phyloP scores from a whole-genome alignment of 441 rosid genomes.

The Hura crepitans region DNA sequence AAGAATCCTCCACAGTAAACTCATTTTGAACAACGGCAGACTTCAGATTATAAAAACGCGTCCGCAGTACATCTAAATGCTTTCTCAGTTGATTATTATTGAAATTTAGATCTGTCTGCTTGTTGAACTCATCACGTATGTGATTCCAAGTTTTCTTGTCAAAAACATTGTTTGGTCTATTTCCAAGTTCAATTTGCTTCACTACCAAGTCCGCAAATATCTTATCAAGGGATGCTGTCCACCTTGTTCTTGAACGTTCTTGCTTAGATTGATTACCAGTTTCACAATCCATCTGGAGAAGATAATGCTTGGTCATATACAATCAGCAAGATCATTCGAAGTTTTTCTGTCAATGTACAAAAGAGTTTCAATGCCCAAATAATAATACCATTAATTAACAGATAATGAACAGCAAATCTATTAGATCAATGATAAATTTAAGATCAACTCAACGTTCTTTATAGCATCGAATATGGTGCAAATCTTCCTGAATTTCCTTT shows the following conservation, averaged over 20 bases:
- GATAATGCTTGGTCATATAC: neutral
- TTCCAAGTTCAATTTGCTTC: conserved; percentile 64
- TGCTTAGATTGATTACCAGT: conserved; percentile 47
- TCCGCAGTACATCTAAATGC: conserved; percentile 69
- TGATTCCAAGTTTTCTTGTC: conserved; percentile 72
- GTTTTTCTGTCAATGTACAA: neutral
- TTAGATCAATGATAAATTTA: too few relatives aligned
- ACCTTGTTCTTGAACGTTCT: conserved; percentile 63
- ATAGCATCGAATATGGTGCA: neutral
- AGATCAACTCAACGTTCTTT: too few relatives aligned
- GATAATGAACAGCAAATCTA: neutral
- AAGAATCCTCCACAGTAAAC: conserved; percentile 47
- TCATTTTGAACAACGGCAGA: conserved; percentile 52
- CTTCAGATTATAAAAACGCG: conserved; percentile 54
- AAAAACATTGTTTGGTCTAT: conserved; percentile 60
- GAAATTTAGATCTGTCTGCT: conserved; percentile 56
- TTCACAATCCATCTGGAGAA: conserved; percentile 53
- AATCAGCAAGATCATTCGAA: conserved; percentile 1
- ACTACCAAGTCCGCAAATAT: conserved; percentile 73
- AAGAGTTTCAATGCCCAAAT: neutral
- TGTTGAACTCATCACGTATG: conserved; percentile 66
- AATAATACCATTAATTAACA: neutral
- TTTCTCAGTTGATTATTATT: conserved; percentile 75
- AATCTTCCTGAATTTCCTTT: neutral
- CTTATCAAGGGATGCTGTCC: conserved; percentile 65